phyloP scores from a whole-genome alignment of 2,329 filamentous ascomycete species.

The Aspergillus ochraceus region DNA sequence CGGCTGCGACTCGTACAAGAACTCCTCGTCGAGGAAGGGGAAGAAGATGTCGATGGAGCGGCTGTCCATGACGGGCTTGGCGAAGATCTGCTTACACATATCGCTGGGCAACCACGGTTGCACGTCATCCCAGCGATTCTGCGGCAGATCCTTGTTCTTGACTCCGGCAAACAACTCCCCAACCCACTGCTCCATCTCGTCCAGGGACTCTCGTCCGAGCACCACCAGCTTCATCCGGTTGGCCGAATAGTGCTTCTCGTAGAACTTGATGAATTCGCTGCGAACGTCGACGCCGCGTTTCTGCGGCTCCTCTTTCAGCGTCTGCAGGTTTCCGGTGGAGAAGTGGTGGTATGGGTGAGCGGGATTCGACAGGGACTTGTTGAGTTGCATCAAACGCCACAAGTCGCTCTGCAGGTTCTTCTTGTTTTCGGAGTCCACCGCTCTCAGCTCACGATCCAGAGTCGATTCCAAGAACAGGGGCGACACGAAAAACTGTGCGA shows the following conservation, averaged over 20 bases:
- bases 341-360: slow-evolving; percentile 89
- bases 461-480: slow-evolving; percentile 84
- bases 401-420: slow-evolving; percentile 91
- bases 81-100: slow-evolving; percentile 72
- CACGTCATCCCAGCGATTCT: slow-evolving; percentile 66
- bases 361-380: slow-evolving; percentile 84
- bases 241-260: slow-evolving; percentile 84
- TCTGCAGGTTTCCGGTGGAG: slow-evolving; percentile 84
- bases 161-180: slow-evolving; percentile 78
- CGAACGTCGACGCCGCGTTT: slow-evolving; percentile 78
- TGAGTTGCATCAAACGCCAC: slow-evolving; percentile 84
- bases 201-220: slow-evolving; percentile 76
- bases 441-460: slow-evolving; percentile 80
- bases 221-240: slow-evolving; percentile 93
- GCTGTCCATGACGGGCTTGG: slow-evolving; percentile 88
- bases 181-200: slow-evolving; percentile 81
- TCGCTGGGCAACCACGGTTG: slow-evolving; percentile 61
- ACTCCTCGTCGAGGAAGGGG: slow-evolving; percentile 80
- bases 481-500: slow-evolving; percentile 90
- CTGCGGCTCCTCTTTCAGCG: slow-evolving; percentile 79
- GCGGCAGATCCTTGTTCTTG: slow-evolving; percentile 74
- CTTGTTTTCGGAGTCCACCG: slow-evolving; percentile 95
- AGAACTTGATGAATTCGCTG: slow-evolving; percentile 89
- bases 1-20: slow-evolving; percentile 75
- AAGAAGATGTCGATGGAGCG: slow-evolving; percentile 78